A percentile compares a stretch with the other conserved stretches of the same genome.
Conservation (phyloP, 1,284 basidiomycete species). For the Ceratobasidium sp. region DNA sequence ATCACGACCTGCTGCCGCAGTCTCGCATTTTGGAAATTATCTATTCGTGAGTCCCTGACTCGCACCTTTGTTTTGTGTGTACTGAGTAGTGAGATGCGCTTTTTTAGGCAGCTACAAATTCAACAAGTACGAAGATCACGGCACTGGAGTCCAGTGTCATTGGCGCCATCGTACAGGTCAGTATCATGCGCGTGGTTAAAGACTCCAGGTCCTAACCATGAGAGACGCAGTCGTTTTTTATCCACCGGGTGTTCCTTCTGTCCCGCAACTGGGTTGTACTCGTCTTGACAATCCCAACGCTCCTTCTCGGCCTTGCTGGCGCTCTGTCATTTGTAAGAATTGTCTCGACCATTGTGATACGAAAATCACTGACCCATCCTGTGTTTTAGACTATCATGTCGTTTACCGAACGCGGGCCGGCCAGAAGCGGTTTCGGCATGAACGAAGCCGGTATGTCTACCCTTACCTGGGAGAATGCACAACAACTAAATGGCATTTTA, state of each 20-base stretch:
- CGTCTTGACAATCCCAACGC: conserved; percentile 26
- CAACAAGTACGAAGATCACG: conserved; percentile 27
- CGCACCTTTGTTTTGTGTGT: no score
- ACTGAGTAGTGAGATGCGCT: not conserved
- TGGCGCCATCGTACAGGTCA: conserved; percentile 23
- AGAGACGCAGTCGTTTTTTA: conserved; percentile 30
- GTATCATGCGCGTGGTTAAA: not conserved
- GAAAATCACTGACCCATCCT: not conserved
- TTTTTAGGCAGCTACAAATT: not conserved
- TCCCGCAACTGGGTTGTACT: conserved; percentile 41
- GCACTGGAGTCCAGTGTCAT: conserved; percentile 27
- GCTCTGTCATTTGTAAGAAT: conserved; percentile 8
- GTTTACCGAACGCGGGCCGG: not conserved
- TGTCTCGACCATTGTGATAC: not conserved
- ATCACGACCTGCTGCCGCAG: conserved; percentile 3
- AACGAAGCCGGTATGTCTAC: no score
- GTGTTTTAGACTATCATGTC: conserved; percentile 18
- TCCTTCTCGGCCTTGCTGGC: conserved; percentile 35
- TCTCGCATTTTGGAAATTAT: conserved; percentile 31
- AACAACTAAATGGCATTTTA: no score
- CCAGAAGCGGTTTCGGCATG: no score
- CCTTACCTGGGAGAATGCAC: no score
- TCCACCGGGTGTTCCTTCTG: conserved; percentile 33
- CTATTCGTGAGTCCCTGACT: not conserved
- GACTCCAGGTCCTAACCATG: not conserved